Evolutionary conservation across 2,329 filamentous ascomycete species (phyloP).

Genomic region (Bipolaris zeicola): DNA sequence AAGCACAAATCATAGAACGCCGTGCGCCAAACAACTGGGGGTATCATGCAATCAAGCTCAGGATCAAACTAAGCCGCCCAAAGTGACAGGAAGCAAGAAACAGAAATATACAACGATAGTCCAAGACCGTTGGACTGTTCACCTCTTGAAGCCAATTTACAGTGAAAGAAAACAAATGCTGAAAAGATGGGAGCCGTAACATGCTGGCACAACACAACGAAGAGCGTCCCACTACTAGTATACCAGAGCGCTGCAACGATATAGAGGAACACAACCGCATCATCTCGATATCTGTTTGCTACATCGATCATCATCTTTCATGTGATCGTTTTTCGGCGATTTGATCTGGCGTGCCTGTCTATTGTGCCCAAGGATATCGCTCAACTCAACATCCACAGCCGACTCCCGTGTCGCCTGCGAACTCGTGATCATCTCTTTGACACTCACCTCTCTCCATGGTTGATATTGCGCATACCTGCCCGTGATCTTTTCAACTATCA

Average conservation of each 20-base stretch:
- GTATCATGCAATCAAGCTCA: neutral
- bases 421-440: constrained; percentile 14
- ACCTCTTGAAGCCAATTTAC: neutral
- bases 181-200: neutral
- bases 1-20: neutral
- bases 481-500: constrained; percentile 13
- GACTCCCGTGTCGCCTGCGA: constrained; percentile 12
- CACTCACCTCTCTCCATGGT: neutral
- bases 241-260: no score
- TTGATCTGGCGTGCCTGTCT: constrained; percentile 4
- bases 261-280: neutral
- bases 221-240: constrained; percentile 2
- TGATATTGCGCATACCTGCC: constrained; percentile 7
- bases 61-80: neutral
- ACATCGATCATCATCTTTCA: neutral
- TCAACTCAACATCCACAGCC: constrained; percentile 14
- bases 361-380: constrained; percentile 14
- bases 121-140: neutral
- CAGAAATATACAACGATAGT: neutral
- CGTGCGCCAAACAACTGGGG: neutral
- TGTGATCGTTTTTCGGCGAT: neutral
- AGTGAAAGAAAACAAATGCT: neutral
- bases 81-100: neutral
- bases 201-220: neutral
- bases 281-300: neutral